Base-by-base conservation (phyloP, 2,329 filamentous ascomycete genomes). In the Furcasterigmium furcatum region DNA sequence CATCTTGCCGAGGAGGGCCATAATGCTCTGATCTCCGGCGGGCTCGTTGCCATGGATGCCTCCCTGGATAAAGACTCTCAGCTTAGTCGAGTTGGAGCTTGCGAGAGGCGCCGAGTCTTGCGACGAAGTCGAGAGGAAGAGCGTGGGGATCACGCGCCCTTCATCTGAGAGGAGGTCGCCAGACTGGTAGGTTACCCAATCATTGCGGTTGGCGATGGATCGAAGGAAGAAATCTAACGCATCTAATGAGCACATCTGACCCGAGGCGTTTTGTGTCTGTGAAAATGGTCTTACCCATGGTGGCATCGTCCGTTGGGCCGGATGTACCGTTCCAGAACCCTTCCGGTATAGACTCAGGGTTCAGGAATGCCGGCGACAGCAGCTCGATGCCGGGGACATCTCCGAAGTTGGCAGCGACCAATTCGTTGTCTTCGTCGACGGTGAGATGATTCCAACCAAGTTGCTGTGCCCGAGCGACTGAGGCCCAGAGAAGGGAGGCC, bases 11-110 rank as follows among this genome's bases (percentile, higher is more conserved):
- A 64, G 52, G 0, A 64, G 53, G 1, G 61, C 60, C 2, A 61
- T 44, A 0, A 60, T 47, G 0, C 60, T 55, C 24, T 64, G 56
- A 21, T 64, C 61, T 4, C 60, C 61, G 0, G 55, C 60, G 0
- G 61, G 61, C 16, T 64, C 61, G 5, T 64, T 64, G 18, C 61
- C 61, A 8, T 64, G 61, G 0, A 61, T 58, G 2, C 52, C 57
- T 13, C 55, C 61, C 21, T 64, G 59, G 4, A 64, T 34, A 50
- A 55, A 64, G 10, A 64, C 51, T 9, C 60, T 53, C 5, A 63
- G 46, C 48, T 63, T 64, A 14, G 44, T 36, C 4, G 21, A 10
- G 14, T 12, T 19, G n/a, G n/a, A n/a, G n/a, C n/a, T 13, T 21
- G 9, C 4, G 38, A 21, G n/a, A n/a, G n/a, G 20, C 24, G 22